phyloP scores from a whole-genome alignment of 2,329 filamentous ascomycete genomes.

The Corinectria fuckeliana region DNA sequence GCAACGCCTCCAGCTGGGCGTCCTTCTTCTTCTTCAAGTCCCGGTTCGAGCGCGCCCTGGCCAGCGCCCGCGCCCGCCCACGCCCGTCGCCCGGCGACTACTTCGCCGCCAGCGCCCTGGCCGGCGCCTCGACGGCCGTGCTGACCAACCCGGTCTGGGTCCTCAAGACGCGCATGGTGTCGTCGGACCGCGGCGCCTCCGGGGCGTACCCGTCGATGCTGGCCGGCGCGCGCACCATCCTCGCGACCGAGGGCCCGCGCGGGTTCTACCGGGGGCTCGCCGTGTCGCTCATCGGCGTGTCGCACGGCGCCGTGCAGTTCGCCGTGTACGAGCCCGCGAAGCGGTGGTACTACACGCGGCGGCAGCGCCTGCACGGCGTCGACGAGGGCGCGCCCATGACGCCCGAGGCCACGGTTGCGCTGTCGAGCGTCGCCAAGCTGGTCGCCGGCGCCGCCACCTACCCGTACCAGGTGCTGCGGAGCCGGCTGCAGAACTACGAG shows the following conservation, averaged over 20 bases:
- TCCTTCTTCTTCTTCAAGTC: conserved; percentile 86
- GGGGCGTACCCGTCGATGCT: conserved; percentile 84
- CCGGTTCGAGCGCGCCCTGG: conserved; percentile 56
- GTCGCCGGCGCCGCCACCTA: conserved; percentile 91
- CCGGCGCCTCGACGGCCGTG: conserved; percentile 77
- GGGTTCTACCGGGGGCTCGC: conserved; percentile 90
- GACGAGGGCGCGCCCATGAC: conserved; percentile 51
- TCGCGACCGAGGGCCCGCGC: conserved; percentile 71
- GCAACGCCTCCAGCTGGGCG: conserved; percentile 89
- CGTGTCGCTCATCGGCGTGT: conserved; percentile 84
- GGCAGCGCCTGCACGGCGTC: conserved; percentile 30
- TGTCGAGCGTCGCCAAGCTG: conserved; percentile 83
- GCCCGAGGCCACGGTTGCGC: conserved; percentile 78
- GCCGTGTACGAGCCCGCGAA: conserved; percentile 84
- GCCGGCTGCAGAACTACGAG: conserved; percentile 87
- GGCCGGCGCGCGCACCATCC: conserved; percentile 72
- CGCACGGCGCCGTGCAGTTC: conserved; percentile 94
- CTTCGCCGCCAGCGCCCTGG: conserved; percentile 75
- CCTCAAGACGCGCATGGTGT: conserved; percentile 95
- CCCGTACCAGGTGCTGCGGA: conserved; percentile 91
- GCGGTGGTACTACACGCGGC: conserved; percentile 60
- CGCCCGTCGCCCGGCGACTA: conserved; percentile 69
- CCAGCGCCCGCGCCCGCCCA: conserved; percentile 30
- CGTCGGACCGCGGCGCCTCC: conserved; percentile 73
- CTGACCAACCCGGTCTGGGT: conserved; percentile 98